A percentile compares a stretch with the other conserved stretches of the same genome.
phyloP scores from a whole-genome alignment of 257 asterid genomes.

The Solanum ossicruentum region DNA sequence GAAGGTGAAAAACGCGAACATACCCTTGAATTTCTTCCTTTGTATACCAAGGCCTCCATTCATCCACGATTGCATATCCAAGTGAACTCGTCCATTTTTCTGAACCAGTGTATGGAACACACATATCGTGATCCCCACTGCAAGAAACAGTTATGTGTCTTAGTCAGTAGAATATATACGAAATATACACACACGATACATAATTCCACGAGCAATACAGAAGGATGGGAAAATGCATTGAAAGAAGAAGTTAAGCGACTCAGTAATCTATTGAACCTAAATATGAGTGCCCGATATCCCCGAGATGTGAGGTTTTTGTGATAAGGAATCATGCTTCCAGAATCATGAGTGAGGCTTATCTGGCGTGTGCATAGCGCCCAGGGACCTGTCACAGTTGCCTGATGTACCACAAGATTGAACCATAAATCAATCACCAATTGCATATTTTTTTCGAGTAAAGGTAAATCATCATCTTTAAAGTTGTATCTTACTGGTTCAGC shows the following conservation, averaged over 20 bases:
- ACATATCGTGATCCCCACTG: conserved; percentile 99
- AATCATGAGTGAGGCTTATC: conserved; percentile 37
- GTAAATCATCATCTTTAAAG: conserved; percentile 1
- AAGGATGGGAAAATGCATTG: background rate
- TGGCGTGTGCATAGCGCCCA: conserved; percentile 72
- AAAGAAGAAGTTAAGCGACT: background rate
- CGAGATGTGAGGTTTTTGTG: conserved; percentile 73
- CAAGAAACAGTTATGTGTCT: background rate
- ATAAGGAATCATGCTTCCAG: conserved; percentile 91
- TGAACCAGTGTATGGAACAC: conserved; percentile 85
- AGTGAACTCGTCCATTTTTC: conserved; percentile 84
- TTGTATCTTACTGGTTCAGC: conserved; percentile 57
- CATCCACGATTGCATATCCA: conserved; percentile 62
- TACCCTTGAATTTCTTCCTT: conserved; percentile 38
- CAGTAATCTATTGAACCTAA: conserved; percentile 23
- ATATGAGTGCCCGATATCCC: conserved; percentile 79
- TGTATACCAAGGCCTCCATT: conserved; percentile 81
- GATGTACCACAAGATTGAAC: conserved; percentile 2
- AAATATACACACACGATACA: background rate
- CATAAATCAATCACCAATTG: background rate
- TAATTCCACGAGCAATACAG: background rate
- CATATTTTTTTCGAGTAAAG: background rate
- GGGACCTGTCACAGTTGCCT: conserved; percentile 35
- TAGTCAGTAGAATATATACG: background rate
- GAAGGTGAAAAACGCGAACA: background rate